Evolutionary conservation across 2,329 filamentous ascomycete species (phyloP).

Genomic region (Pseudogymnoascus pannorum): DNA sequence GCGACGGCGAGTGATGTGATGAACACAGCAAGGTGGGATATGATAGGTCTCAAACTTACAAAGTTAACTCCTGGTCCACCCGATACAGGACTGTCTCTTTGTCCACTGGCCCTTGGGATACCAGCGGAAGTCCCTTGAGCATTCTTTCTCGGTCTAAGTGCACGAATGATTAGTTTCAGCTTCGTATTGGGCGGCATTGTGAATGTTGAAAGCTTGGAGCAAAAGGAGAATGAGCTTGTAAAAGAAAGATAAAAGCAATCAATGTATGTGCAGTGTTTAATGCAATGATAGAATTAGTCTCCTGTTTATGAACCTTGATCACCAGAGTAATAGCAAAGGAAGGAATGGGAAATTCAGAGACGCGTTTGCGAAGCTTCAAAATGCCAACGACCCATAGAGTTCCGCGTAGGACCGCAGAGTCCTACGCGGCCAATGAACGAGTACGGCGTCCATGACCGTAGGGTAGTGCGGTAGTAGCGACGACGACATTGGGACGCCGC

Average conservation of each 20-base stretch:
- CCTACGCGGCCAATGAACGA: not conserved
- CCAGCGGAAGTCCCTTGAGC: not conserved
- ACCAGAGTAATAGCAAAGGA: not conserved
- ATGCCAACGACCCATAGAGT: not conserved
- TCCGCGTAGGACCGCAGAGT: not conserved
- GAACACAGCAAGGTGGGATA: not conserved
- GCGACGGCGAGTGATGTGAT: not conserved
- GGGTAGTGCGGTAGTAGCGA: not conserved
- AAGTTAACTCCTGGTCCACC: not conserved
- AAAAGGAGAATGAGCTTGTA: not conserved
- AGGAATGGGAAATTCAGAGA: not conserved
- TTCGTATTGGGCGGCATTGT: not conserved
- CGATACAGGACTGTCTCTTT: conserved; percentile 1
- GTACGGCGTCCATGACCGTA: not conserved
- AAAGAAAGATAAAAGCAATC: not conserved
- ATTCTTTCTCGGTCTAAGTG: not conserved
- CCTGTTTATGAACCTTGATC: not conserved
- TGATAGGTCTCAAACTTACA: not conserved
- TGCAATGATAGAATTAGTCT: not conserved
- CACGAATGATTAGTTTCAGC: not conserved
- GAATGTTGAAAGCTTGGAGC: not conserved
- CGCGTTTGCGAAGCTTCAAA: not conserved
- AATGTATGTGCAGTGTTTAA: not conserved
- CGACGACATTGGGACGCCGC: not conserved
- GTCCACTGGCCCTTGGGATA: conserved; percentile 2